Conservation (phyloP, 306 rosid genomes). For the Acacia confusa region DNA sequence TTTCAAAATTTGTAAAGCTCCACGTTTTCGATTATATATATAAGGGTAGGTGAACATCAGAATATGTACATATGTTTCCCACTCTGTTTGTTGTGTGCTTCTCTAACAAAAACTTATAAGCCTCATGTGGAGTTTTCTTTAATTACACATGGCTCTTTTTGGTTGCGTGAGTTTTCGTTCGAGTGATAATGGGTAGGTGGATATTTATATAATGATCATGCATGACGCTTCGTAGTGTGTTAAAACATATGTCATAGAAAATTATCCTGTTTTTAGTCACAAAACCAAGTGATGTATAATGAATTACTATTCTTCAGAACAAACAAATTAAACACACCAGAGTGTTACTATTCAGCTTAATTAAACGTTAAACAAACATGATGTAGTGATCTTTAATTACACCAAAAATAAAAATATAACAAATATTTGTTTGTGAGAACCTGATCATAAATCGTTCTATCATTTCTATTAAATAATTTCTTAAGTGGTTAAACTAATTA, state of each 20-base stretch:
- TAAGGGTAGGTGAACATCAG: background rate
- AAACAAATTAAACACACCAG: background rate
- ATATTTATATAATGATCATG: background rate
- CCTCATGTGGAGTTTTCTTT: background rate
- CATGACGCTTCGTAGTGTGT: background rate
- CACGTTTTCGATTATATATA: background rate
- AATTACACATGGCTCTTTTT: background rate
- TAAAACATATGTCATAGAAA: background rate
- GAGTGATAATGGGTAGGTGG: background rate
- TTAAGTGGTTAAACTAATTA: background rate
- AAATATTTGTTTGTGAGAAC: background rate
- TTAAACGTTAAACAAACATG: background rate
- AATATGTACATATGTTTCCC: background rate
- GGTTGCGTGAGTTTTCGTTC: background rate
- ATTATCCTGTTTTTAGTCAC: background rate
- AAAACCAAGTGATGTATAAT: background rate
- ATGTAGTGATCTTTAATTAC: background rate
- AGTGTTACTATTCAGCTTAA: background rate
- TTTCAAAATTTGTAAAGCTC: background rate
- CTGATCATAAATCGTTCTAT: background rate
- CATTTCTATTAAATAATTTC: background rate
- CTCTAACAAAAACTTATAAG: background rate
- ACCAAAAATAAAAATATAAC: background rate
- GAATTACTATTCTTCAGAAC: background rate
- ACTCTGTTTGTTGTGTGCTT: slow-evolving; percentile 7